These are phyloP conservation scores for Leptographium wingfieldii DNA, from an alignment of 2,329 filamentous ascomycete species.

Conservation along the genomic window DNA sequence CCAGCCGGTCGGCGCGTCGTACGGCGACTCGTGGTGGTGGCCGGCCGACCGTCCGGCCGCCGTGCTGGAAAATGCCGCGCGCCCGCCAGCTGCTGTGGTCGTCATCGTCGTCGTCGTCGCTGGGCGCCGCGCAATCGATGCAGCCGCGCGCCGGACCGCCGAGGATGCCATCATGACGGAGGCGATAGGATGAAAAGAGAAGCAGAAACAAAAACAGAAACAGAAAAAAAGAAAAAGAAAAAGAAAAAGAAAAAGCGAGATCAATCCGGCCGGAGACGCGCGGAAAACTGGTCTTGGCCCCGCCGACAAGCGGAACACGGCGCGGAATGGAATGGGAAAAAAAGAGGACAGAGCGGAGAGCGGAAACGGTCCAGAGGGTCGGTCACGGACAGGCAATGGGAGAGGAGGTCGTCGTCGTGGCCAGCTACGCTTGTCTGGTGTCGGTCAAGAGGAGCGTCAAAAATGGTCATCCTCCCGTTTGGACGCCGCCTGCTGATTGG, in stretches of 20 bases:
- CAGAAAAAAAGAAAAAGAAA: neutral
- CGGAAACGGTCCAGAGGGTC: neutral
- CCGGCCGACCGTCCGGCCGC: conserved; percentile 3
- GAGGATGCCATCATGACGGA: neutral
- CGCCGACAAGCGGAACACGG: neutral
- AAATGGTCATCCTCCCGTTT: neutral
- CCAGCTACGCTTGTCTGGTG: neutral
- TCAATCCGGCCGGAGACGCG: neutral
- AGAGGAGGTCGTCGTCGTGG: neutral
- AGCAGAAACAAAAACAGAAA: neutral
- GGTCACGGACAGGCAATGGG: neutral
- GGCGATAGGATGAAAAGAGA: neutral
- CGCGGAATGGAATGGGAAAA: neutral
- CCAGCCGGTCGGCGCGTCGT: conserved; percentile 84
- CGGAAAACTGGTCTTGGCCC: neutral
- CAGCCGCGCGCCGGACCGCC: neutral
- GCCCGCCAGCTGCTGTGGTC: neutral
- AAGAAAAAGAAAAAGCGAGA: neutral
- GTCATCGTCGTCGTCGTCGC: neutral
- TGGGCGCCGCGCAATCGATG: conserved; percentile 3
- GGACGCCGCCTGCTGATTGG: neutral
- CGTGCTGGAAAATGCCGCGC: conserved; percentile 8
- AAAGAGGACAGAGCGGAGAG: neutral
- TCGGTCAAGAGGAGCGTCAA: conserved; percentile 1
- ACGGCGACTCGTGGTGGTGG: conserved; percentile 55